Evolutionary conservation across 2,329 filamentous ascomycete species (phyloP), one percentile per base, ranked within the genome.

Genomic region (Claviceps digitariae): DNA sequence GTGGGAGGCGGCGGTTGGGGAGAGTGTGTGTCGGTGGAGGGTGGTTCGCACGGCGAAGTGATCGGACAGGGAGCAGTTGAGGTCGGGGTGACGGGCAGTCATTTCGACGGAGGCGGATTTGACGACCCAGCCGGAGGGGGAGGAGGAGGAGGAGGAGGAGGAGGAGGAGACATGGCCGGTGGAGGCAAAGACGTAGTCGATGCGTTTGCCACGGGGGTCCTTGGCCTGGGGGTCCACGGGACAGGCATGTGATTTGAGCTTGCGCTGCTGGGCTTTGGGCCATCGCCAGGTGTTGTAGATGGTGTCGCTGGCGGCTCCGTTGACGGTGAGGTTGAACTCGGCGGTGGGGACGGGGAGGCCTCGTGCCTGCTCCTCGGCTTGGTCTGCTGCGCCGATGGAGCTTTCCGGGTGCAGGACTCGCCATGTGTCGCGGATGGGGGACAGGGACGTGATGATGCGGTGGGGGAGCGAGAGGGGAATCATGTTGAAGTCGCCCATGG

Each of bases 401-500:
- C 86, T 91, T 56, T 90, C 79, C 0, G 93, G 91, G 66, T 95
- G 86, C 21, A 94, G 68, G 31, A 87, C 77, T 52, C 86, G 81
- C 93, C 93, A 98, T 23, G 83, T 82, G 65, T 98, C 93, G 46
- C 78, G 78, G 29, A 95, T 84, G 15, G 84, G 84, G 10, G 84
- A 82, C 63, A 90, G 84, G 3, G 83, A 81, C 54, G 85, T 87
- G 60, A 98, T 84, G 58, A 97, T 76, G 52, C 83, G 80, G 70
- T 97, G 88, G 34, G 87, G 84, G 57, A 95, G 80, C 27, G 88
- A 94, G 43, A 85, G 70, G 0, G 93, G 93, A n/a, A 89, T 74
- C 86, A 95, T 95, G 71, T 97, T 97, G 73, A 97, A 96, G 72
- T 97, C 93, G 27, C 93, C 93, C 52, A 95, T 73, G 6, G 84